Percentiles rank a stretch among this genome's conserved stretches.
These are phyloP conservation scores for Balakata baccata DNA, from an alignment of 345 rosid species.

Conservation along the genomic window DNA sequence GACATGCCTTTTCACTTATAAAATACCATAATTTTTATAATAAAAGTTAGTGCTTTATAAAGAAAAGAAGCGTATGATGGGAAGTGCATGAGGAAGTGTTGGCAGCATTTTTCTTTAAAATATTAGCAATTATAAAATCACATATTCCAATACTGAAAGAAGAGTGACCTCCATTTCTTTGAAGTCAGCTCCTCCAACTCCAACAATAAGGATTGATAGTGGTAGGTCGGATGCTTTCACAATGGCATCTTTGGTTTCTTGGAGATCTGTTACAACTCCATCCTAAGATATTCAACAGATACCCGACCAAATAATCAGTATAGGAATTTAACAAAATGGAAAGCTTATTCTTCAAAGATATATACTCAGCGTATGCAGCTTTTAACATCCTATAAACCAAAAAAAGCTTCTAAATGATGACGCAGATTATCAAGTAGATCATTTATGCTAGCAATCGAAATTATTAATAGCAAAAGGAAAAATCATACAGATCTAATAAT, in stretches of 20 bases:
- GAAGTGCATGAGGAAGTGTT: too few species aligned
- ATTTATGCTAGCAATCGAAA: neutral
- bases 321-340: neutral
- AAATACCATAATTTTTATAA: too few species aligned
- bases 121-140: neutral
- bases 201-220: slow-evolving; percentile 81
- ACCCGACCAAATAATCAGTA: neutral
- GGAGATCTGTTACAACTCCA: slow-evolving; percentile 95
- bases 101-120: too few species aligned
- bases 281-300: slow-evolving; percentile 44
- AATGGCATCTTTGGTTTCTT: slow-evolving; percentile 88
- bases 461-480: neutral
- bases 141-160: neutral
- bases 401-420: neutral
- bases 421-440: neutral
- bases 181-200: slow-evolving; percentile 98
- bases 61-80: too few species aligned
- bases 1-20: too few species aligned
- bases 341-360: neutral
- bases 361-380: neutral
- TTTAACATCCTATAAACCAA: neutral
- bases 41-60: too few species aligned
- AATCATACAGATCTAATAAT: slow-evolving; percentile 1
- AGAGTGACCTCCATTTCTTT: slow-evolving; percentile 91
- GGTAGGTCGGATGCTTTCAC: slow-evolving; percentile 94